phyloP scores from a whole-genome alignment of 495 filamentous ascomycete genomes.

The Penicilliopsis zonata region DNA sequence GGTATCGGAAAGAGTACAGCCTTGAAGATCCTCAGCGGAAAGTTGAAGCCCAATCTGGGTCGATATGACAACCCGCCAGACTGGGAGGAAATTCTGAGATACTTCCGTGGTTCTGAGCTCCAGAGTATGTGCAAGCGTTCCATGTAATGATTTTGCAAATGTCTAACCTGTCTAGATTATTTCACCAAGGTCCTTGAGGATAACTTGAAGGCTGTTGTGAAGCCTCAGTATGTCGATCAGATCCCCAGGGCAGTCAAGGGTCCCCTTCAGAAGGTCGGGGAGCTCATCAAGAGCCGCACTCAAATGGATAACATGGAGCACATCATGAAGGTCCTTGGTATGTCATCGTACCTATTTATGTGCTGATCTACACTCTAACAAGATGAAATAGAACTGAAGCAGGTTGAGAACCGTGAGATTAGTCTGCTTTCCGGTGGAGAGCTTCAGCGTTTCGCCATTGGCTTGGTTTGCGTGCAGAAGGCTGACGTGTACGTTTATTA shows the following conservation, averaged over 20 bases:
- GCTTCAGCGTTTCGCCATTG: slow-evolving; percentile 94
- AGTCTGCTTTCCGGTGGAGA: slow-evolving; percentile 88
- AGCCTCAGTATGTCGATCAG: slow-evolving; percentile 98
- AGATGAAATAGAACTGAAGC: slow-evolving; percentile 53
- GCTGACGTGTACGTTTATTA: slow-evolving; percentile 89
- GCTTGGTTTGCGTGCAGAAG: slow-evolving; percentile 86
- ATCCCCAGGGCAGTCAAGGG: slow-evolving; percentile 84
- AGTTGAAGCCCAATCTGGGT: slow-evolving; percentile 94
- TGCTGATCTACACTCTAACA: slow-evolving; percentile 10
- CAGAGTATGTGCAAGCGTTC: slow-evolving; percentile 55
- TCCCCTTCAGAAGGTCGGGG: slow-evolving; percentile 60
- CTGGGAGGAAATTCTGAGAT: slow-evolving; percentile 97
- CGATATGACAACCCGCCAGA: slow-evolving; percentile 93
- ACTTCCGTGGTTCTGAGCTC: slow-evolving; percentile 93
- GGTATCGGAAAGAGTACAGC: slow-evolving; percentile 99
- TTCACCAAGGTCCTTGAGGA: slow-evolving; percentile 97
- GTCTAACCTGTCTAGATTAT: slow-evolving; percentile 53
- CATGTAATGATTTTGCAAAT: too few species aligned
- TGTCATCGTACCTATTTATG: slow-evolving; percentile 2
- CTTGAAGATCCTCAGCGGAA: slow-evolving; percentile 93
- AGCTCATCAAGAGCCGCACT: slow-evolving; percentile 58
- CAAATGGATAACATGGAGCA: slow-evolving; percentile 74
- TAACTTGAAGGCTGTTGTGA: slow-evolving; percentile 90
- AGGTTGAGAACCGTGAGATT: slow-evolving; percentile 82
- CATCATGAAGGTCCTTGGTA: slow-evolving; percentile 73